Conservation (phyloP, 768 basidiomycete species). For the Roridomyces roridus region DNA sequence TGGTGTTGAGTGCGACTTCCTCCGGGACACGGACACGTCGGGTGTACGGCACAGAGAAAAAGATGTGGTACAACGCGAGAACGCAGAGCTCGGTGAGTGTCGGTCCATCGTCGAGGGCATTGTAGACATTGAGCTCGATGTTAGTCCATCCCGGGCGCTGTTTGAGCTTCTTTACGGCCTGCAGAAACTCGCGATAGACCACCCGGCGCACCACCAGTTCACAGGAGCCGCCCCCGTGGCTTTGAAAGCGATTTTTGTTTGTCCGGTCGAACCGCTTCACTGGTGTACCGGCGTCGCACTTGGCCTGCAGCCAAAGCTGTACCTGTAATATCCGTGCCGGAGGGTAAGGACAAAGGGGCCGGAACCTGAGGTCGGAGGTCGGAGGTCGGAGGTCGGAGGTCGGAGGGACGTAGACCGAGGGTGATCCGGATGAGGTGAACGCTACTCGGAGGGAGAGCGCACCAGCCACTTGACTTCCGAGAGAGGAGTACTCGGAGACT, state of each 20-base stretch:
- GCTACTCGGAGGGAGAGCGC: too few species aligned
- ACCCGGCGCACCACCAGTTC: background rate
- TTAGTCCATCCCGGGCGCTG: background rate
- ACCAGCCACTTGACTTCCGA: too few species aligned
- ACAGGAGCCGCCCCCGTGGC: background rate
- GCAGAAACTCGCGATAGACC: background rate
- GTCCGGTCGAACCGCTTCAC: slow-evolving; percentile 6
- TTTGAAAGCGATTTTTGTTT: background rate
- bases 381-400: too few species aligned
- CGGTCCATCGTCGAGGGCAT: background rate
- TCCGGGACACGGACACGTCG: slow-evolving; percentile 5
- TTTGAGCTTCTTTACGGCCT: background rate
- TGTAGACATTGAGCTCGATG: slow-evolving; percentile 7
- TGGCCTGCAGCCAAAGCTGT: background rate
- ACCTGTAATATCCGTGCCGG: too few species aligned
- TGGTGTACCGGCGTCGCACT: background rate
- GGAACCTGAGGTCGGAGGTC: too few species aligned
- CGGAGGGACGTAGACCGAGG: too few species aligned
- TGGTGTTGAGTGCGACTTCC: background rate
- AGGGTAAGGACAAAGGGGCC: too few species aligned
- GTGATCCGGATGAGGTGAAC: too few species aligned
- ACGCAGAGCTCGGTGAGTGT: slow-evolving; percentile 8
- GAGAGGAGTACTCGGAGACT: too few species aligned
- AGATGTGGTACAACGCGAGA: background rate
- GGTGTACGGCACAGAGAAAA: slow-evolving; percentile 9